A percentile compares a stretch with the other conserved stretches of the same genome.
These are phyloP conservation scores for Pinus tabuliformis DNA, from an alignment of 75 land plant species.

Conservation along the genomic window DNA sequence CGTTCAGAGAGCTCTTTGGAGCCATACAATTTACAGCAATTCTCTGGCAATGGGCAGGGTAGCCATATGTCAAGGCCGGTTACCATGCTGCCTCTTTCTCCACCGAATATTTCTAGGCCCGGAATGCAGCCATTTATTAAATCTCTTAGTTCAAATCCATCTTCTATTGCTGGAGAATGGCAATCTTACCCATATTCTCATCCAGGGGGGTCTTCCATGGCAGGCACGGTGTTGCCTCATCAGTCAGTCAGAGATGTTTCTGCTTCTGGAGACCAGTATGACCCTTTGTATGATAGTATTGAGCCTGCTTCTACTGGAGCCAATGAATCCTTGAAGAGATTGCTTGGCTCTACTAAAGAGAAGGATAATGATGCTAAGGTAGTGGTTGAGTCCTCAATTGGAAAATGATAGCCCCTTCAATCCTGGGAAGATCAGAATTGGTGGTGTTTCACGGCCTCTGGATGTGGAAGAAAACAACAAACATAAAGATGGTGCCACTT, in stretches of 20 bases:
- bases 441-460: conserved; percentile 10
- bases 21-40: conserved; percentile 23
- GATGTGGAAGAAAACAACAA: conserved; percentile 28
- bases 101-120: conserved; percentile 4
- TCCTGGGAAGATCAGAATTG: conserved; percentile 2
- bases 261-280: conserved; percentile 49
- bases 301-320: conserved; percentile 33
- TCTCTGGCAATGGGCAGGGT: conserved; percentile 15
- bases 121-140: conserved; percentile 16
- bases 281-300: conserved; percentile 73
- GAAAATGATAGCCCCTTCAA: conserved; percentile 14
- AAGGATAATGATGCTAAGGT: conserved; percentile 7
- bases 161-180: neutral
- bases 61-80: conserved; percentile 11
- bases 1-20: neutral
- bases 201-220: neutral
- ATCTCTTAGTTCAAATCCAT: conserved; percentile 1
- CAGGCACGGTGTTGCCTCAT: neutral
- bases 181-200: neutral
- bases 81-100: conserved; percentile 22
- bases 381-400: conserved; percentile 1
- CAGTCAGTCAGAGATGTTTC: conserved; percentile 7
- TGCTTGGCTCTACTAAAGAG: conserved; percentile 12
- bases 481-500: conserved; percentile 18
- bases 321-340: conserved; percentile 7